Conservation (phyloP, 441 rosid species). For the Erysimum pusillum region DNA sequence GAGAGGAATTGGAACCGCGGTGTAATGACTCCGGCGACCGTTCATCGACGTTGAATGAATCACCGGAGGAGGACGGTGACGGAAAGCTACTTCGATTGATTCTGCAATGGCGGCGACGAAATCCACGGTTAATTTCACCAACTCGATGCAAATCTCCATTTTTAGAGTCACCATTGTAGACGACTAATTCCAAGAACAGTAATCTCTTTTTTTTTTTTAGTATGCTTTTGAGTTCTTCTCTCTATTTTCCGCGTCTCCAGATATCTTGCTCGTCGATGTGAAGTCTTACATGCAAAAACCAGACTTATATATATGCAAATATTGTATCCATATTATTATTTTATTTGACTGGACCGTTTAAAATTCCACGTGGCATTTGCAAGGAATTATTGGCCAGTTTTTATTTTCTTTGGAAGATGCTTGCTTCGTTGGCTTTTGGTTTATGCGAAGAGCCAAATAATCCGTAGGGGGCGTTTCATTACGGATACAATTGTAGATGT, state of each 20-base stretch:
- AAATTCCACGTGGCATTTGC: slow-evolving; percentile 44
- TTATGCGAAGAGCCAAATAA: slow-evolving; percentile 39
- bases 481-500: neutral
- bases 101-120: slow-evolving; percentile 47
- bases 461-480: slow-evolving; percentile 9
- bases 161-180: slow-evolving; percentile 42
- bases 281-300: slow-evolving; percentile 43
- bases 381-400: slow-evolving; percentile 26
- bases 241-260: slow-evolving; percentile 47
- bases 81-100: slow-evolving; percentile 46
- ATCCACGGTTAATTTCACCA: slow-evolving; percentile 44
- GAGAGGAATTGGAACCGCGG: slow-evolving; percentile 46
- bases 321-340: slow-evolving; percentile 6
- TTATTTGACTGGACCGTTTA: slow-evolving; percentile 21
- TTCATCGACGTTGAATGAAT: slow-evolving; percentile 21
- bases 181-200: neutral
- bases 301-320: slow-evolving; percentile 38
- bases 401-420: slow-evolving; percentile 27
- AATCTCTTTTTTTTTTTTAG: neutral
- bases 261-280: slow-evolving; percentile 28
- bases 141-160: slow-evolving; percentile 49
- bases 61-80: slow-evolving; percentile 42
- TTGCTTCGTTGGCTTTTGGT: slow-evolving; percentile 45
- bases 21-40: slow-evolving; percentile 42
- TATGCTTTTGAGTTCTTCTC: slow-evolving; percentile 15